A percentile compares a stretch with the other conserved stretches of the same genome.
Conservation (phyloP, 2,329 filamentous ascomycete genomes). For the Cytospora paraplurivora region DNA sequence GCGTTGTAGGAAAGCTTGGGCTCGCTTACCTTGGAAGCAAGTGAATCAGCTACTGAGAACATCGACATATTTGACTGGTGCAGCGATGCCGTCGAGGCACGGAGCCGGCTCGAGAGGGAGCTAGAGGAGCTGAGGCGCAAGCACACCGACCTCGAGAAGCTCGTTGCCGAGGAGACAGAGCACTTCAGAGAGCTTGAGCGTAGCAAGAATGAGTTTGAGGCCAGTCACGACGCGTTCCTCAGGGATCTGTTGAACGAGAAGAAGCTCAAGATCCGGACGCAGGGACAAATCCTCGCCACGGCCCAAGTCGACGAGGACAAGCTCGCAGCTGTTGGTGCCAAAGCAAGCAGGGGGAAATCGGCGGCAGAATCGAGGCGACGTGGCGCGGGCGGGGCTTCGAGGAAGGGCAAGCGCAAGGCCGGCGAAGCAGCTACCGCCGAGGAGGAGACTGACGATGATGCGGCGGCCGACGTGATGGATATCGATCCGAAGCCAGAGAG, state of each 20-base stretch:
- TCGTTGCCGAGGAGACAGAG: constrained; percentile 59
- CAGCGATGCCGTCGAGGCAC: constrained; percentile 55
- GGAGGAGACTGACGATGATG: constrained; percentile 1
- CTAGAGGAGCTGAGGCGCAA: constrained; percentile 46
- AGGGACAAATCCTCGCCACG: constrained; percentile 61
- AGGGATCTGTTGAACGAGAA: constrained; percentile 74
- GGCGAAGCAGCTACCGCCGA: not conserved
- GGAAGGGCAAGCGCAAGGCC: constrained; percentile 27
- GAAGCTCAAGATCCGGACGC: constrained; percentile 76
- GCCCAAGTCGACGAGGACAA: constrained; percentile 39
- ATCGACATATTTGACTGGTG: constrained; percentile 74
- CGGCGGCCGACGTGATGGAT: constrained; percentile 20
- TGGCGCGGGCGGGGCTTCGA: constrained; percentile 11
- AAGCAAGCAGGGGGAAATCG: not conserved
- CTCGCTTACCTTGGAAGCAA: constrained; percentile 57
- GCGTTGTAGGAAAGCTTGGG: constrained; percentile 67
- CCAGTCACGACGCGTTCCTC: constrained; percentile 68
- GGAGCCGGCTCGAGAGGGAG: constrained; percentile 47
- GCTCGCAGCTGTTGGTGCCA: constrained; percentile 7
- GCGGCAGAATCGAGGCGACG: constrained; percentile 1
- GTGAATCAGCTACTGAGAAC: constrained; percentile 53
- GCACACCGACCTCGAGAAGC: constrained; percentile 53
- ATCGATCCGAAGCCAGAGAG: constrained; percentile 9
- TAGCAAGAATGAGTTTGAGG: constrained; percentile 68
- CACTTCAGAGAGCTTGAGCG: constrained; percentile 68